Conservation (phyloP, 305 asterid genomes). For the Fraxinus dipetala region DNA sequence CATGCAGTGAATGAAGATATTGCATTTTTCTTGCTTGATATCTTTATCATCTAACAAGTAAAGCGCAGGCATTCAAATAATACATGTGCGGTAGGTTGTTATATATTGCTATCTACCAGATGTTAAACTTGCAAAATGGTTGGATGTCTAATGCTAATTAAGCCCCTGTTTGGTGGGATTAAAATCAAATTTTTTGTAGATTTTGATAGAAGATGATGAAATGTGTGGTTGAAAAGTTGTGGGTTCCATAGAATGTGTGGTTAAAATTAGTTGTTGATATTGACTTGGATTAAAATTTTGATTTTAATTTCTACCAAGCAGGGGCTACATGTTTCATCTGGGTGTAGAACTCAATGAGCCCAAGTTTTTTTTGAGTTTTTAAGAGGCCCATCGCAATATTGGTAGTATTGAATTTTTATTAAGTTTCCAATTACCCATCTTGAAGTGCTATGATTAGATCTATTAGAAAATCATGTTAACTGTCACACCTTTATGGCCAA, state of each 20-base stretch:
- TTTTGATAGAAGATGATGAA: neutral
- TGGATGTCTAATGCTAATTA: slow-evolving; percentile 4
- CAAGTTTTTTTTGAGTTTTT: neutral
- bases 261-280: neutral
- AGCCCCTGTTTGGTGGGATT: neutral
- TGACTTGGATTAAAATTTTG: neutral
- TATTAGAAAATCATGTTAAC: neutral
- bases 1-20: neutral
- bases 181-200: neutral
- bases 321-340: neutral
- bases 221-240: neutral
- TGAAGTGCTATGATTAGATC: neutral
- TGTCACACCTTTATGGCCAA: neutral
- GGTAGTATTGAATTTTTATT: neutral
- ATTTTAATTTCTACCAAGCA: neutral
- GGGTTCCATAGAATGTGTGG: neutral
- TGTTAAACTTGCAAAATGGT: slow-evolving; percentile 18
- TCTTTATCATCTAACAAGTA: neutral
- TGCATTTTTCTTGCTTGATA: neutral
- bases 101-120: neutral
- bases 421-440: neutral
- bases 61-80: neutral
- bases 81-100: neutral
- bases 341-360: neutral
- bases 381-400: neutral